Evolutionary conservation across 306 rosid genomes (phyloP).

Genomic region (Parietaria judaica): DNA sequence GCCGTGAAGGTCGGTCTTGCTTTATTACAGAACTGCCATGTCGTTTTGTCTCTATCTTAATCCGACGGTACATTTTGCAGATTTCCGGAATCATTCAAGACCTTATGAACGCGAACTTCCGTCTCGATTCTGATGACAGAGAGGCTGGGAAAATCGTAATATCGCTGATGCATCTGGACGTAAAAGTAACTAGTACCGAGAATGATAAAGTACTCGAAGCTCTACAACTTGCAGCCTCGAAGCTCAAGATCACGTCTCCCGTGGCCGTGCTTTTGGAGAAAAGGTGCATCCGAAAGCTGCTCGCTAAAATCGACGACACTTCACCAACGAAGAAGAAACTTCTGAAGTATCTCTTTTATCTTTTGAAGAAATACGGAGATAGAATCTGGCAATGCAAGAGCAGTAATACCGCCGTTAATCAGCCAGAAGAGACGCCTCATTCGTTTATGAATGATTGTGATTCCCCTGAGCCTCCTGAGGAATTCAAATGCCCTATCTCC

Average conservation of each 20-base stretch:
- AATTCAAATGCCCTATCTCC: conserved; percentile 29
- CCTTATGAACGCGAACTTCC: conserved; percentile 32
- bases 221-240: conserved; percentile 36
- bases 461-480: conserved; percentile 16
- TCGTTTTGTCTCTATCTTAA: neutral
- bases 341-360: conserved; percentile 29
- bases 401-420: conserved; percentile 5
- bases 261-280: conserved; percentile 33
- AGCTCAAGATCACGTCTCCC: conserved; percentile 27
- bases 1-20: conserved; percentile 39
- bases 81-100: conserved; percentile 38
- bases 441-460: conserved; percentile 12
- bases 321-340: conserved; percentile 27
- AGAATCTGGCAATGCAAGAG: conserved; percentile 14
- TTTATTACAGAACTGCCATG: neutral
- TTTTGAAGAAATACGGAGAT: conserved; percentile 37
- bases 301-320: conserved; percentile 13
- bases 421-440: conserved; percentile 4
- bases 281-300: conserved; percentile 27
- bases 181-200: conserved; percentile 16
- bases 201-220: conserved; percentile 37
- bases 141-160: conserved; percentile 40
- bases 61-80: conserved; percentile 21
- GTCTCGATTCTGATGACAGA: conserved; percentile 28
- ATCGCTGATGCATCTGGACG: conserved; percentile 28